Conservation (phyloP, 306 rosid genomes). For the Quercus cerris region DNA sequence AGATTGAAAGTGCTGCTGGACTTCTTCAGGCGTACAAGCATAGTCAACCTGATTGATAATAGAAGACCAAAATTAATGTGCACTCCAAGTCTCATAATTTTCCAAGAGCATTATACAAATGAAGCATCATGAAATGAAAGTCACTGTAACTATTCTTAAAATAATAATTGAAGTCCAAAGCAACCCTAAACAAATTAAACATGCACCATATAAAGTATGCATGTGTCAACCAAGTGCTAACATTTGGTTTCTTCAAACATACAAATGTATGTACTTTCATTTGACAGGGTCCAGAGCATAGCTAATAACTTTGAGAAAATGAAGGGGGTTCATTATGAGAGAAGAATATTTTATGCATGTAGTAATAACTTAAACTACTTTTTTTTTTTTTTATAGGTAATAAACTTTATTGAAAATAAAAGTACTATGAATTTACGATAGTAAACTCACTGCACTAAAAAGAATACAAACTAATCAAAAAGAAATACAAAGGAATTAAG, state of each 20-base stretch:
- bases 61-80: conserved; percentile 10
- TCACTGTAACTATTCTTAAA: not conserved
- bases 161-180: not conserved
- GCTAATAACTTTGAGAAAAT: not conserved
- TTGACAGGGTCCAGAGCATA: not conserved
- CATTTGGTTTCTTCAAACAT: not conserved
- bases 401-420: too few relatives aligned
- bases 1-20: conserved; percentile 99
- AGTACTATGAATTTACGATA: too few relatives aligned
- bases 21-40: conserved; percentile 98
- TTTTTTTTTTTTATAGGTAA: too few relatives aligned
- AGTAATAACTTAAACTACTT: not conserved
- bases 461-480: too few relatives aligned
- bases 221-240: not conserved
- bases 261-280: not conserved
- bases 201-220: not conserved
- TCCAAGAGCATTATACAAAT: not conserved
- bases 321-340: not conserved
- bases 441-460: too few relatives aligned
- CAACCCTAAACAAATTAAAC: not conserved
- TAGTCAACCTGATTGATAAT: conserved; percentile 74
- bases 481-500: too few relatives aligned
- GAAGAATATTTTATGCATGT: not conserved
- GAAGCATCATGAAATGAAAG: not conserved
- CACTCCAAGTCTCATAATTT: not conserved